Evolutionary conservation across 164 flowering plant genomes (phyloP), one percentile per base, ranked within the genome.

Genomic region (Vitis amurensis): DNA sequence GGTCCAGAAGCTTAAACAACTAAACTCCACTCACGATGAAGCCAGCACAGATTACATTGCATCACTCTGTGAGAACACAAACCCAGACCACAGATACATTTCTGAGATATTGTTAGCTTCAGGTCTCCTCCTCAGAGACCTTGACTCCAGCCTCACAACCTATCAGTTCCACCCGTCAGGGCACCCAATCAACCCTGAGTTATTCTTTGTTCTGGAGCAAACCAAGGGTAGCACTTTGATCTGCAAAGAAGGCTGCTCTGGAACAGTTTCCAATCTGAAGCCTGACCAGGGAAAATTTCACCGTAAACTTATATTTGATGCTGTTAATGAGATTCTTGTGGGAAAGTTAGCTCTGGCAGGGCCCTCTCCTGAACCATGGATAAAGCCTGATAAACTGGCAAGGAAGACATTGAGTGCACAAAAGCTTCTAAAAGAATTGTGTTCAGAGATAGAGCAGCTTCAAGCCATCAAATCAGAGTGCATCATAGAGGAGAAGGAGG

Each of bases 51-150:
- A 85, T 56, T 85, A 86, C 83, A 81, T 85, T 44, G 90, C 93
- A 44, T 84, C 83, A 1, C 79, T 86, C 3, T 79, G 89, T 51
- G 86, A 87, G 70, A 83, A 83, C 68, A 72, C 77, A 53, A 87
- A 85, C 67, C 92, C 90, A 4, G 93, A 91, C 63, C 89, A 88
- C 74, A 76, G 88, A 83, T 96, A 93, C 80, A 78, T 96, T 15
- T 87, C 88, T 9, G 97, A 92, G 76, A 89, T 96, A 78, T 56
- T 96, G 63, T 71, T 86, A 71, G 93, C 97, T 63, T 90, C 97
- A 1, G 98, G 99, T 9, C 87, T 93, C 55, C 91, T 96, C 47
- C 97, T 91, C 31, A 80, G 94, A 78, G 95, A 90, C 74, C 89
- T 90, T 5, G 75, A 82, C 60, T 84, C 96, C 0, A 76, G 76